These are phyloP conservation scores for Rhodamnia argentea DNA, from an alignment of 345 rosid species.

Conservation along the genomic window DNA sequence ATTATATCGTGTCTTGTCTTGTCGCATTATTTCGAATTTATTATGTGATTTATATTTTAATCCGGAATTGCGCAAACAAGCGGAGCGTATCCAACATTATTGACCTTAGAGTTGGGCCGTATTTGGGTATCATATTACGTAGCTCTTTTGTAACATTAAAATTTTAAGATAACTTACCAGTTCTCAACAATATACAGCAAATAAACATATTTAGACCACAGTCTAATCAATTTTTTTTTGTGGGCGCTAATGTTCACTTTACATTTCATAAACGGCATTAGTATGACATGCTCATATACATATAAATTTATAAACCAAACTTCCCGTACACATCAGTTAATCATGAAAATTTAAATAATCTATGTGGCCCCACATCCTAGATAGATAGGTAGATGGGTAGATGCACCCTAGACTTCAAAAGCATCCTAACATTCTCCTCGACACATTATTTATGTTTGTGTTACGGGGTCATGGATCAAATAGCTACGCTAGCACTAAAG, in stretches of 20 bases:
- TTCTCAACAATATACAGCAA: accelerated
- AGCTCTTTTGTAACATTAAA: background rate
- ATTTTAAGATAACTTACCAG: background rate
- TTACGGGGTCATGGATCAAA: background rate
- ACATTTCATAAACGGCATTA: background rate
- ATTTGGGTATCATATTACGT: background rate
- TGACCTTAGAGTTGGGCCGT: accelerated
- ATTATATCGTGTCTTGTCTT: background rate
- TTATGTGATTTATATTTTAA: background rate
- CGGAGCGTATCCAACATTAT: accelerated
- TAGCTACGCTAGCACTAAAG: background rate
- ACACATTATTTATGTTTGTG: background rate
- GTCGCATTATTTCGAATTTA: accelerated
- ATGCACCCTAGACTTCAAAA: background rate
- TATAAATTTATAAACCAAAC: background rate
- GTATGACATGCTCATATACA: background rate
- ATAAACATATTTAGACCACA: background rate
- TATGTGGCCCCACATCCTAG: background rate
- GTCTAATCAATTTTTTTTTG: background rate
- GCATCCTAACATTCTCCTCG: background rate
- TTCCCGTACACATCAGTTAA: background rate
- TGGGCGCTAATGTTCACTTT: background rate
- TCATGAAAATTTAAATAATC: background rate
- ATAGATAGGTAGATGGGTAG: background rate
- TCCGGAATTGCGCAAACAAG: background rate